Base-by-base conservation (phyloP, 2,329 filamentous ascomycete genomes). In the Metarhizium rileyi region DNA sequence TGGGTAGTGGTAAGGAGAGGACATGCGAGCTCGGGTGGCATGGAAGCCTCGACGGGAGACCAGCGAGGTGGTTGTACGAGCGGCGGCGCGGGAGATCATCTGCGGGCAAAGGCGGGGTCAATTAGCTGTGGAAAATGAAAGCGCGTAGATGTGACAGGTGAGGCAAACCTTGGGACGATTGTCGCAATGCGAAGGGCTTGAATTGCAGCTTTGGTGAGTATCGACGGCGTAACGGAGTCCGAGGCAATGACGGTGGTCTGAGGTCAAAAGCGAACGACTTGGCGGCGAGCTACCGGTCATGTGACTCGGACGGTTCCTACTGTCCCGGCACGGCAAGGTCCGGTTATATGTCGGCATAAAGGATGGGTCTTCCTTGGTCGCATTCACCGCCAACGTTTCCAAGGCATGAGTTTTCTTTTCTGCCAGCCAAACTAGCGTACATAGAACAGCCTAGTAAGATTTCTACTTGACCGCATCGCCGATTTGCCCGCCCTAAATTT, bases 1-100 rank as follows among this genome's bases (percentile, higher is more conserved):
- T 62, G 91, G 86, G 78, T 98, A 98, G 80, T 98, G 93, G 84
- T 95, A 96, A 57, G 90, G 90, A 68, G 88, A 94, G 63, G 78
- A 81, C 68, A 95, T 75, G 70, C 87, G 89, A 68, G 86, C 73
- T 66, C 88, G 87, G 69, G 91, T 94, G 65, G 88, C 83, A 72
- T 90, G 86, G 85, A 98, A 96, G 75, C 86, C 89, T 72, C 93
- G 90, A 76, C 90, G 89, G 79, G 84, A 80, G 74, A 90, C 77
- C 67, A 83, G 70, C 58, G 78, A 74, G 66, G 83, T 81, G 67
- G 84, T 81, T 69, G 76, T 78, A 67, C 80, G 79, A 63, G 72
- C 63, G 63, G 73, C 77, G 72, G 81, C 78, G 68, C 86, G 84
- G 73, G 88, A 80, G 71, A 93, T 76, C 90, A 95, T 95, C 87